Percentiles rank a stretch among this genome's conserved stretches.
phyloP scores from a whole-genome alignment of 2,329 filamentous ascomycete genomes.

The Pseudofabraea citricarpa region DNA sequence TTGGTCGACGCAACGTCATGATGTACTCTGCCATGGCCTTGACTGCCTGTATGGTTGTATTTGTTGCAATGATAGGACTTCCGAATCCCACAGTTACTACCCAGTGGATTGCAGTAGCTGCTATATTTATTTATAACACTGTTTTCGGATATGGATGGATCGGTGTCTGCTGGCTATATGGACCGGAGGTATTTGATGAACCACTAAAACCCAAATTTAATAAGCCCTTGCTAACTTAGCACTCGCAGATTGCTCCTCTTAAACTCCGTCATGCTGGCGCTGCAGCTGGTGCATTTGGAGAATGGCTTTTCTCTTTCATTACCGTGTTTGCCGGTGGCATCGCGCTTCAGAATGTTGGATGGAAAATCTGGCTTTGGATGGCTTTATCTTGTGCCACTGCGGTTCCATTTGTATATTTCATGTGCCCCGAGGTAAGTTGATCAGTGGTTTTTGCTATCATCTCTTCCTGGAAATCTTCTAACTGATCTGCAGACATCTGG shows the following conservation, averaged over 20 bases:
- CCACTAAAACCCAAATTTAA: too few relatives aligned
- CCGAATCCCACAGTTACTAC: slow-evolving; percentile 6
- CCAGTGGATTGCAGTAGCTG: slow-evolving; percentile 9
- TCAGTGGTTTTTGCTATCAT: background rate
- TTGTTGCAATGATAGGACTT: slow-evolving; percentile 6
- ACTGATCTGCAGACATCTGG: slow-evolving; percentile 5
- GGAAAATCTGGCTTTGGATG: slow-evolving; percentile 34
- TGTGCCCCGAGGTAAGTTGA: slow-evolving; percentile 8
- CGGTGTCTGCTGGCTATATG: slow-evolving; percentile 30
- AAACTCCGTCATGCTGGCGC: slow-evolving; percentile 31
- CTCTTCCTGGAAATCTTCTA: background rate
- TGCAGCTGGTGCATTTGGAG: slow-evolving; percentile 30
- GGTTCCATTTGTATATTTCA: slow-evolving; percentile 11
- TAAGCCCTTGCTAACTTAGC: too few relatives aligned
- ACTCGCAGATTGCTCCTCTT: slow-evolving; percentile 30
- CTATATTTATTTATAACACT: slow-evolving; percentile 7
- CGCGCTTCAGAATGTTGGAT: slow-evolving; percentile 28
- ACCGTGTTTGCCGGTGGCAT: slow-evolving; percentile 31
- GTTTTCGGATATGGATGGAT: slow-evolving; percentile 22
- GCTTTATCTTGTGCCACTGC: slow-evolving; percentile 24
- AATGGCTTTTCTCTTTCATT: slow-evolving; percentile 32
- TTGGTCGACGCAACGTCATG: slow-evolving; percentile 22
- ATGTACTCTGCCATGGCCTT: background rate
- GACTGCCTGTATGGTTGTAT: slow-evolving; percentile 2
- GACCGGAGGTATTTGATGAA: slow-evolving; percentile 29